Evolutionary conservation across 2,329 filamentous ascomycete species (phyloP).

Genomic region (Falciphora oryzae): DNA sequence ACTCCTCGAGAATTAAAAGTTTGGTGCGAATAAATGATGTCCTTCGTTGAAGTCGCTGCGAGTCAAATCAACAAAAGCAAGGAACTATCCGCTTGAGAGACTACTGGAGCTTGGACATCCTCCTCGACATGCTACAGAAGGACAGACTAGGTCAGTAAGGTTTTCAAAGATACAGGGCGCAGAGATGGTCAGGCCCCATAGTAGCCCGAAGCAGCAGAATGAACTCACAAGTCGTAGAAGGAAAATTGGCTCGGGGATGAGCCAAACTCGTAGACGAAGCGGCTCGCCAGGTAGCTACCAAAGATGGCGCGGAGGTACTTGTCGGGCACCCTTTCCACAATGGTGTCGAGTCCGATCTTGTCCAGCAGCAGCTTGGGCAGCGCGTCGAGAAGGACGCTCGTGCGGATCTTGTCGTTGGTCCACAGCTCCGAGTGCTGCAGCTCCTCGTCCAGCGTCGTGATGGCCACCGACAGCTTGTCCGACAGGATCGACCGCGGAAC

Average conservation of each 20-base stretch:
- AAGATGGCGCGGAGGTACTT: constrained; percentile 93
- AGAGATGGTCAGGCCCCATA: background rate
- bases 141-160: background rate
- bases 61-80: background rate
- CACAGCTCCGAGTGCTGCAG: constrained; percentile 89
- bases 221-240: constrained; percentile 92
- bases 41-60: no score
- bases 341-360: constrained; percentile 86
- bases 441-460: constrained; percentile 95
- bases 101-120: constrained; percentile 45
- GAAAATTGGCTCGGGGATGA: constrained; percentile 92
- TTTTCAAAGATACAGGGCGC: background rate
- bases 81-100: background rate
- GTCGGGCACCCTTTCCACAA: constrained; percentile 82
- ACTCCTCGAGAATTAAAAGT: background rate
- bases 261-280: constrained; percentile 95
- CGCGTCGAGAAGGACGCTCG: constrained; percentile 75
- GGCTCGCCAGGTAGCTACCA: constrained; percentile 87
- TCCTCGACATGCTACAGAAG: constrained; percentile 55
- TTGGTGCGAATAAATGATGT: background rate
- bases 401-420: constrained; percentile 73
- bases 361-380: constrained; percentile 77
- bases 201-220: background rate
- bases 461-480: constrained; percentile 84
- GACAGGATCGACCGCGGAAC: constrained; percentile 78